phyloP scores from a whole-genome alignment of 2,329 filamentous ascomycete genomes.

The Ophiocordyceps camponoti-rufipedis region DNA sequence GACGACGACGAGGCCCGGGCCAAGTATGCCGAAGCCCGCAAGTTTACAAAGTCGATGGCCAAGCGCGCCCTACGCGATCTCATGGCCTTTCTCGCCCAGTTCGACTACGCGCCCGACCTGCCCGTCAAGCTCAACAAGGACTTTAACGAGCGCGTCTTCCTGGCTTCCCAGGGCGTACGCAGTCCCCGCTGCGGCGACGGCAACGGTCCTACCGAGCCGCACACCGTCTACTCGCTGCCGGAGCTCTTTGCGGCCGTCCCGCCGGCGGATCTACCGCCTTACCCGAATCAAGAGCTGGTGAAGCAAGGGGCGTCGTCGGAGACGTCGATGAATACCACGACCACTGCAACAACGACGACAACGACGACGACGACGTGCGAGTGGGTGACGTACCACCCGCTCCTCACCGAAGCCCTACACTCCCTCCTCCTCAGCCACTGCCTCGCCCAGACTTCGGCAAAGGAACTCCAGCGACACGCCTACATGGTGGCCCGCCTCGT shows the following conservation, averaged over 20 bases:
- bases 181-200: conserved; percentile 18
- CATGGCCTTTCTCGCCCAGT: conserved; percentile 48
- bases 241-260: conserved; percentile 54
- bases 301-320: conserved; percentile 3
- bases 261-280: conserved; percentile 47
- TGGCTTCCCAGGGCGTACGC: conserved; percentile 29
- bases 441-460: conserved; percentile 61
- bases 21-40: conserved; percentile 23
- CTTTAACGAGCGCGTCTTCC: conserved; percentile 37
- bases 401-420: conserved; percentile 63
- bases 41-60: conserved; percentile 53
- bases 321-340: no score
- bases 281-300: conserved; percentile 30
- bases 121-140: conserved; percentile 40
- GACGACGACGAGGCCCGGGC: background rate
- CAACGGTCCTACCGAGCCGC: conserved; percentile 6
- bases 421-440: conserved; percentile 60
- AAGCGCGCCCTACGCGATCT: conserved; percentile 64
- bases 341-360: background rate
- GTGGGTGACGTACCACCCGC: conserved; percentile 52
- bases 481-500: conserved; percentile 64
- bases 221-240: conserved; percentile 28
- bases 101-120: conserved; percentile 63
- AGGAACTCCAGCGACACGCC: conserved; percentile 62
- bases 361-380: conserved; percentile 14